A percentile compares a stretch with the other conserved stretches of the same genome.
Evolutionary conservation across 331 rosid genomes (phyloP).

Genomic region (Acacia pycnantha): DNA sequence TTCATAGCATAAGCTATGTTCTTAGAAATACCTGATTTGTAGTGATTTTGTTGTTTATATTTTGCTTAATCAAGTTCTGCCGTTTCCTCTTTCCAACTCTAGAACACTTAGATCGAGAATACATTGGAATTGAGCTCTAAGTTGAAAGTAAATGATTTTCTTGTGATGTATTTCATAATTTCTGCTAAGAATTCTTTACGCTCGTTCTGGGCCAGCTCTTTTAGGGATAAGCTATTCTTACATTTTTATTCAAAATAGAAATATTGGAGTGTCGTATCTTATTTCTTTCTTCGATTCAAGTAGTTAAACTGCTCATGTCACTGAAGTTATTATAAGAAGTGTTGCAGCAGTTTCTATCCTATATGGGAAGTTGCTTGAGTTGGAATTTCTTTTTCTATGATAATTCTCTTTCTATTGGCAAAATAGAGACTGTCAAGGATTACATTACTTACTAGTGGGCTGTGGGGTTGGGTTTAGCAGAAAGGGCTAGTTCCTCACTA

Average conservation of each 20-base stretch:
- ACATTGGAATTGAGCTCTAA: neutral
- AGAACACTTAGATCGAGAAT: neutral
- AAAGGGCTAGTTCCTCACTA: too few species aligned
- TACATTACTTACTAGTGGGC: neutral
- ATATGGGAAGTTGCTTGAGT: neutral
- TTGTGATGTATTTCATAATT: slow-evolving; percentile 3
- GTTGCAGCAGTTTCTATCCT: neutral
- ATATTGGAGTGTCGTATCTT: neutral
- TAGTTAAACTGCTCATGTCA: neutral
- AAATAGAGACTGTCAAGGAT: neutral
- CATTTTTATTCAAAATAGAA: neutral
- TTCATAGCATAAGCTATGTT: neutral
- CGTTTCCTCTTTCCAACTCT: neutral
- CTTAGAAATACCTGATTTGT: neutral
- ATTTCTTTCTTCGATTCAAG: neutral
- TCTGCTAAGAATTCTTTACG: neutral
- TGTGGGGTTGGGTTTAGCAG: too few species aligned
- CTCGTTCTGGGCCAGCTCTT: neutral
- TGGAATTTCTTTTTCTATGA: neutral
- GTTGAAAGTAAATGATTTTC: neutral
- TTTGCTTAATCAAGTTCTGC: neutral
- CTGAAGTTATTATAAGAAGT: neutral
- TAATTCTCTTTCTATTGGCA: neutral
- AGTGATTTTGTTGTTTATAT: slow-evolving; percentile 4
- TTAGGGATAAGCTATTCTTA: neutral